Conservation (phyloP, 2,329 filamentous ascomycete genomes). For the Nigrograna mackinnonii region DNA sequence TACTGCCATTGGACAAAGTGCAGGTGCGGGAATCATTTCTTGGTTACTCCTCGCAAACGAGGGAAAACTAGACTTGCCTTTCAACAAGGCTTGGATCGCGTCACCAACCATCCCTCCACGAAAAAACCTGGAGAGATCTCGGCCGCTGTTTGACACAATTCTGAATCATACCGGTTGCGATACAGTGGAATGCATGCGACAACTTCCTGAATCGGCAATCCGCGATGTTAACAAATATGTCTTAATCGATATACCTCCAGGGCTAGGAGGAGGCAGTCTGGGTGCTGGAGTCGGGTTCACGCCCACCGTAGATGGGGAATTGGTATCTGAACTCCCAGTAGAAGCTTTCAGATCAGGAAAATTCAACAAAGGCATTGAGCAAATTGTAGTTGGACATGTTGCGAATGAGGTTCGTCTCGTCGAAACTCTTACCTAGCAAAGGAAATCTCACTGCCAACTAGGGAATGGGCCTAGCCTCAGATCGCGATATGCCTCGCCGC, state of each 20-base stretch:
- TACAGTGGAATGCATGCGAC: background rate
- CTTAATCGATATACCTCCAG: background rate
- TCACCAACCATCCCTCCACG: constrained; percentile 7
- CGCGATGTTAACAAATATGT: constrained; percentile 3
- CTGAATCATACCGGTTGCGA: background rate
- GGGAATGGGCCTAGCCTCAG: constrained; percentile 5
- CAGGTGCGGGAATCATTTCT: constrained; percentile 16
- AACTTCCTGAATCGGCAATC: background rate
- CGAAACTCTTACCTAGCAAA: background rate
- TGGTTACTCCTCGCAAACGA: constrained; percentile 6
- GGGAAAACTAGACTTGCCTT: constrained; percentile 5
- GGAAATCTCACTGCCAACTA: background rate
- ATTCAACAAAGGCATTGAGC: constrained; percentile 8
- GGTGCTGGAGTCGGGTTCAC: constrained; percentile 2
- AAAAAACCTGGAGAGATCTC: constrained; percentile 1
- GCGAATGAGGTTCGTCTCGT: background rate
- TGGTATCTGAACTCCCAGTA: constrained; percentile 6
- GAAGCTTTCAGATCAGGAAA: constrained; percentile 4
- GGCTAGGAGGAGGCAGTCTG: constrained; percentile 5
- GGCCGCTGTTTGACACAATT: background rate
- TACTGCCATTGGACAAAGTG: constrained; percentile 36
- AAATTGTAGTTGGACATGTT: constrained; percentile 5
- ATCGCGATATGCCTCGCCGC: constrained; percentile 6
- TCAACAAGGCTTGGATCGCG: constrained; percentile 7
- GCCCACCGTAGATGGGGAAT: constrained; percentile 8